Conservation (phyloP, 805 yeast species). For the Metschnikowia peoriensis region DNA sequence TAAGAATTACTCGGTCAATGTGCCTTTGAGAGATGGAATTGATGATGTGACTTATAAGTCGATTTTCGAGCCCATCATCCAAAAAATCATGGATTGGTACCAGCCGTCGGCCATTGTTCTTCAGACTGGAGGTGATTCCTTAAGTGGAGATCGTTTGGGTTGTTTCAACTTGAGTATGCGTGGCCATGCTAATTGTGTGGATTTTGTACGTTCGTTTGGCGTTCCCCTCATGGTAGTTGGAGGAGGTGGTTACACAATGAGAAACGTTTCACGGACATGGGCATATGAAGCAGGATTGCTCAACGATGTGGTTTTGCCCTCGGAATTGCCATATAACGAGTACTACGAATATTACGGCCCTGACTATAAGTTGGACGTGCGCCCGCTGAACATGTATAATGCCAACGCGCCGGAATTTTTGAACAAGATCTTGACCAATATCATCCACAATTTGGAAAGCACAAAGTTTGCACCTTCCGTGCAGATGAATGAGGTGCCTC, state of each 20-base stretch:
- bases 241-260: constrained; percentile 98
- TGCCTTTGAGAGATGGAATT: constrained; percentile 88
- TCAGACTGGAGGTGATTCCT: constrained; percentile 98
- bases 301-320: constrained; percentile 71
- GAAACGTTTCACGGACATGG: constrained; percentile 96
- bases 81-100: constrained; percentile 75
- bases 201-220: constrained; percentile 79
- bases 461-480: constrained; percentile 98
- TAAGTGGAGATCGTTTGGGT: constrained; percentile 93
- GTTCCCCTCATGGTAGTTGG: constrained; percentile 93
- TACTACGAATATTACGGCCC: constrained; percentile 98
- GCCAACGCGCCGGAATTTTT: constrained; percentile 92
- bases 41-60: constrained; percentile 87
- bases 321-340: constrained; percentile 89
- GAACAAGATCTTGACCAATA: constrained; percentile 76
- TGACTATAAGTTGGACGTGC: constrained; percentile 89
- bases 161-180: constrained; percentile 90
- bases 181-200: constrained; percentile 96
- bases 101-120: constrained; percentile 96
- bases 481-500: constrained; percentile 85
- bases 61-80: constrained; percentile 84
- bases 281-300: constrained; percentile 87
- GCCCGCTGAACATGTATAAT: constrained; percentile 95
- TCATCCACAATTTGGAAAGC: constrained; percentile 74
- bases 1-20: constrained; percentile 78